A percentile compares a stretch with the other conserved stretches of the same genome.
phyloP scores from a whole-genome alignment of 495 filamentous ascomycete species.

The Penicillium mononematosum region DNA sequence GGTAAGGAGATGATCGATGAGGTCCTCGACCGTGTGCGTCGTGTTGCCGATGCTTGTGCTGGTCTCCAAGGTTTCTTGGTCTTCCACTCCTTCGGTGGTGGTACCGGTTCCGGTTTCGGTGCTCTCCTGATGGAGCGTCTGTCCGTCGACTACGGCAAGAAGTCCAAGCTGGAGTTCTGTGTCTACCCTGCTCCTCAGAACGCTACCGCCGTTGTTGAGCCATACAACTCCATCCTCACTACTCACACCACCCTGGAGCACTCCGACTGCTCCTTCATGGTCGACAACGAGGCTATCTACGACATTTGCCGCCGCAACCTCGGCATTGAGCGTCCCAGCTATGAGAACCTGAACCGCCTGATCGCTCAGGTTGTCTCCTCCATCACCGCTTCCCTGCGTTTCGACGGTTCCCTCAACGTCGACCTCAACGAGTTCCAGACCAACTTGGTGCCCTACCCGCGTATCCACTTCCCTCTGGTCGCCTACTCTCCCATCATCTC shows the following conservation, averaged over 20 bases:
- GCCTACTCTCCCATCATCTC: slow-evolving; percentile 95
- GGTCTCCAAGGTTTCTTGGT: slow-evolving; percentile 98
- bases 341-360: slow-evolving; percentile 96
- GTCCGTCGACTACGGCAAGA: slow-evolving; percentile 98
- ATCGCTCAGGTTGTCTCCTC: slow-evolving; percentile 99
- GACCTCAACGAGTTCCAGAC: slow-evolving; percentile 99
- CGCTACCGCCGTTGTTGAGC: slow-evolving; percentile 95
- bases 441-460: slow-evolving; percentile 96
- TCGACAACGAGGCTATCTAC: slow-evolving; percentile 99
- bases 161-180: slow-evolving; percentile 99
- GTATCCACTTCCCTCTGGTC: slow-evolving; percentile 98
- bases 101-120: slow-evolving; percentile 97
- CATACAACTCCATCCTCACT: slow-evolving; percentile 98
- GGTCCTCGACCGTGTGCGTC: slow-evolving; percentile 94
- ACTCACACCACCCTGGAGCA: slow-evolving; percentile 99
- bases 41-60: slow-evolving; percentile 92
- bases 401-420: slow-evolving; percentile 98
- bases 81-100: slow-evolving; percentile 99
- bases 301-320: slow-evolving; percentile 98
- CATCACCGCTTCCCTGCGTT: slow-evolving; percentile 96
- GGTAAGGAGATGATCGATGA: slow-evolving; percentile 98
- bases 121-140: slow-evolving; percentile 97
- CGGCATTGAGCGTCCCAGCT: slow-evolving; percentile 93
- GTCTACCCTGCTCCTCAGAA: slow-evolving; percentile 97
- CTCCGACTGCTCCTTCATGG: slow-evolving; percentile 99